These are phyloP conservation scores for Mortierella sp. DNA, from an alignment of 371 early-diverging fungal species.

Conservation along the genomic window DNA sequence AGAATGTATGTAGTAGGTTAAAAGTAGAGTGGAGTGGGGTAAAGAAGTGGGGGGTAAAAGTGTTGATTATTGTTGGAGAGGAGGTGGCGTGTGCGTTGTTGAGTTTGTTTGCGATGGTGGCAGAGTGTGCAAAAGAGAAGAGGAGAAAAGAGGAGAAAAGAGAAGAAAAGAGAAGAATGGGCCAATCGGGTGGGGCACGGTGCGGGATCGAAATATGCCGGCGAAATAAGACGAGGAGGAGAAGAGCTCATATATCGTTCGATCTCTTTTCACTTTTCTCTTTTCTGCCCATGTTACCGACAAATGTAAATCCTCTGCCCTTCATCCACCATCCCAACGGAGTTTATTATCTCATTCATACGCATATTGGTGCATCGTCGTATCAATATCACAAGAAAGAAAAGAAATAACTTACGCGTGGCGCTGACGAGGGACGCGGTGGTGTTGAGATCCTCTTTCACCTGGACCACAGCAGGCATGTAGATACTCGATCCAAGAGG, in stretches of 20 bases:
- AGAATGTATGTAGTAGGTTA: background rate
- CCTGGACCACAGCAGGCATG: constrained; percentile 59
- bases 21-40: background rate
- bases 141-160: background rate
- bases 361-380: background rate
- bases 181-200: constrained; percentile 1
- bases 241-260: background rate
- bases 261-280: background rate
- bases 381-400: background rate
- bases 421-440: constrained; percentile 48
- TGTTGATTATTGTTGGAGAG: background rate
- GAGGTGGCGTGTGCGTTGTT: background rate
- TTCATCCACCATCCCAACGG: too few species aligned
- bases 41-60: background rate
- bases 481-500: constrained; percentile 58
- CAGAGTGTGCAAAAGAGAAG: background rate
- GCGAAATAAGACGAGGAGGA: background rate
- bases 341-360: too few species aligned
- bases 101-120: background rate
- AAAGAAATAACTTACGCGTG: constrained; percentile 32
- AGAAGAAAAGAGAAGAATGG: background rate
- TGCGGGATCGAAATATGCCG: constrained; percentile 5
- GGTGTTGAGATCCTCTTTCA: constrained; percentile 54
- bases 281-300: background rate
- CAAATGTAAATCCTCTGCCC: background rate